Conservation (phyloP, 495 filamentous ascomycete species). For the Xylaria grammica region DNA sequence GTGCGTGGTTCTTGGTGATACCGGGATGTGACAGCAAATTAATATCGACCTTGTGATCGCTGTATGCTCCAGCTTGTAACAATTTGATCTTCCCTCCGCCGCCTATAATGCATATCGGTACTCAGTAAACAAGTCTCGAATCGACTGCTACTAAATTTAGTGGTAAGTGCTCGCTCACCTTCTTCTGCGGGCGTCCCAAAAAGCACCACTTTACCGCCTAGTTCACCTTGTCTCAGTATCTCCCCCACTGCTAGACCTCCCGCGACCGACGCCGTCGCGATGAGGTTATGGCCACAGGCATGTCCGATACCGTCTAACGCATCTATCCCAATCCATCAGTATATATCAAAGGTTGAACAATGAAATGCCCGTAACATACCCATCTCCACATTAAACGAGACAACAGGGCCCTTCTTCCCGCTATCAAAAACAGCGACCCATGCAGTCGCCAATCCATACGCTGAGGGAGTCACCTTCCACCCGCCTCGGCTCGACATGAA, state of each 20-base stretch:
- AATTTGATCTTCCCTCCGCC: slow-evolving; percentile 73
- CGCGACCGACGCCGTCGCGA: slow-evolving; percentile 65
- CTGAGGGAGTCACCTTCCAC: slow-evolving; percentile 61
- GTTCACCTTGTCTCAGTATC: slow-evolving; percentile 48
- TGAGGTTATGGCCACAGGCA: slow-evolving; percentile 74
- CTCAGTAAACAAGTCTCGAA: slow-evolving; percentile 15
- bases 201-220: slow-evolving; percentile 64
- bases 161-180: slow-evolving; percentile 34
- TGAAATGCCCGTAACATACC: slow-evolving; percentile 35
- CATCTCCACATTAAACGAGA: slow-evolving; percentile 66
- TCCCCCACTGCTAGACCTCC: slow-evolving; percentile 63
- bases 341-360: neutral
- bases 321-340: slow-evolving; percentile 40
- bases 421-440: slow-evolving; percentile 60
- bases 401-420: slow-evolving; percentile 52
- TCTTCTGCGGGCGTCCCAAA: slow-evolving; percentile 77
- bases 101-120: slow-evolving; percentile 30
- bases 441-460: slow-evolving; percentile 61
- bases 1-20: slow-evolving; percentile 45
- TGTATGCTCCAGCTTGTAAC: slow-evolving; percentile 66
- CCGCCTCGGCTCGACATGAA: slow-evolving; percentile 59
- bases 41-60: slow-evolving; percentile 62
- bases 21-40: slow-evolving; percentile 67
- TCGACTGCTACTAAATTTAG: neutral
- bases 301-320: slow-evolving; percentile 66